A percentile compares a stretch with the other conserved stretches of the same genome.
Evolutionary conservation across 2,329 filamentous ascomycete species (phyloP).

Genomic region (Fusarium pininemorale): DNA sequence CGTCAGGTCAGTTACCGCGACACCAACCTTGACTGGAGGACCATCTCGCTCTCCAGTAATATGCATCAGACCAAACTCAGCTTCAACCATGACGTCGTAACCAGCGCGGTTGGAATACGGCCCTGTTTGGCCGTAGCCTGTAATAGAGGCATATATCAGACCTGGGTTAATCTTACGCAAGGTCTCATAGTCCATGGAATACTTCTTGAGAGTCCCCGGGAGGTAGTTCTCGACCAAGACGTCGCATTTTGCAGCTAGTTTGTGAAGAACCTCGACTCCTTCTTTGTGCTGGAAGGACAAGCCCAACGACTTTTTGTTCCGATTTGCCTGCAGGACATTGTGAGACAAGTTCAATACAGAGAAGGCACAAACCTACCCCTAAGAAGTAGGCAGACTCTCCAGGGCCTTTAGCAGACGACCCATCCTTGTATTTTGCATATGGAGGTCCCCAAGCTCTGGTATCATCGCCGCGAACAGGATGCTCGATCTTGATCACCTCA

Average conservation of each 20-base stretch:
- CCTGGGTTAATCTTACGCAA: conserved; percentile 82
- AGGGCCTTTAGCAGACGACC: conserved; percentile 68
- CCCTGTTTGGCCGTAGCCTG: conserved; percentile 94
- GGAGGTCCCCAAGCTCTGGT: conserved; percentile 97
- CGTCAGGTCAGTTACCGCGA: conserved; percentile 95
- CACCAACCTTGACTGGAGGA: conserved; percentile 94
- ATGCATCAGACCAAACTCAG: conserved; percentile 98
- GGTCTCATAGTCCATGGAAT: conserved; percentile 86
- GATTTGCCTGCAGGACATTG: conserved; percentile 73
- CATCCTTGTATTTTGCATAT: conserved; percentile 80
- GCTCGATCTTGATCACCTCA: conserved; percentile 97
- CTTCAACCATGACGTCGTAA: conserved; percentile 99
- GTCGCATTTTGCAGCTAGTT: conserved; percentile 84
- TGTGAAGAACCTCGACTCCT: conserved; percentile 87
- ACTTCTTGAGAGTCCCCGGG: conserved; percentile 88
- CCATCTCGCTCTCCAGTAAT: conserved; percentile 91
- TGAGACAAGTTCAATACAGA: conserved; percentile 20
- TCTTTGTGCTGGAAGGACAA: conserved; percentile 88
- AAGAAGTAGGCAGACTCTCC: conserved; percentile 97
- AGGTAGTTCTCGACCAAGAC: conserved; percentile 98
- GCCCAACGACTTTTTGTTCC: conserved; percentile 95
- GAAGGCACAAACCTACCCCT: conserved; percentile 64
- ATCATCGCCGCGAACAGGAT: conserved; percentile 90
- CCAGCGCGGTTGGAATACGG: conserved; percentile 88
- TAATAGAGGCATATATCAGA: conserved; percentile 95